Base-by-base conservation (phyloP, 768 basidiomycete genomes). In the Tulasnella sp. region DNA sequence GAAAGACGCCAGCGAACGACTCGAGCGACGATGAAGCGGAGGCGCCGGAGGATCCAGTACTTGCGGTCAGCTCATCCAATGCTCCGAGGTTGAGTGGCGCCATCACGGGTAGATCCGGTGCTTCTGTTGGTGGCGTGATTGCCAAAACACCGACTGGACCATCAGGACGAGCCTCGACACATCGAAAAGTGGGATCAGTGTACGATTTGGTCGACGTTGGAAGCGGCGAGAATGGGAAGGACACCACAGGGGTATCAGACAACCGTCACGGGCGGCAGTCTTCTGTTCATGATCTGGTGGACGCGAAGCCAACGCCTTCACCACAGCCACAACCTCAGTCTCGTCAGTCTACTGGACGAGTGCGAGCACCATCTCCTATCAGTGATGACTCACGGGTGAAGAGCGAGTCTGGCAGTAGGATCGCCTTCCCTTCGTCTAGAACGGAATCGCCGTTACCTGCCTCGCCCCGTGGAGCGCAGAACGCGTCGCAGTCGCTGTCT, bases 261-360 rank as follows among this genome's bases (percentile, higher is more conserved):
- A 41, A 60, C 29, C 42, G 42, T 30, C 57, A 58, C n/a, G 19
- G 27, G 29, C 73, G 87, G 63, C 86, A 90, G 73, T 84, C 81
- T 65, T 90, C 89, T 11, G 87, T 90, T 22, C 87, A 92, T 65
- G 84, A 91, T 66, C 68, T 90, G 57, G 85, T 90, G 27, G 84
- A 85, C 67, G 68, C 90, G 38, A 29, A 21, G 12, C 34, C 31
- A 22, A 49, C 17, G 22, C 41, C 53, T 21, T 17, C 58, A 25
- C 15, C 7, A 3, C 15, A 15, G 7, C 38, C 22, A 19, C 30
- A 25, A 38, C 8, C 41, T 17, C 53, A 24, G 9, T 54, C 41
- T 25, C 53, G 19, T 21, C 42, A 30, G 41, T 43, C 27, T 27
- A 25, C 51, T 19, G 29, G 27, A 21, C 48, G 45, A 53, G 58